Conservation (phyloP, 495 filamentous ascomycete species). For the Hypoxylon trugodes region DNA sequence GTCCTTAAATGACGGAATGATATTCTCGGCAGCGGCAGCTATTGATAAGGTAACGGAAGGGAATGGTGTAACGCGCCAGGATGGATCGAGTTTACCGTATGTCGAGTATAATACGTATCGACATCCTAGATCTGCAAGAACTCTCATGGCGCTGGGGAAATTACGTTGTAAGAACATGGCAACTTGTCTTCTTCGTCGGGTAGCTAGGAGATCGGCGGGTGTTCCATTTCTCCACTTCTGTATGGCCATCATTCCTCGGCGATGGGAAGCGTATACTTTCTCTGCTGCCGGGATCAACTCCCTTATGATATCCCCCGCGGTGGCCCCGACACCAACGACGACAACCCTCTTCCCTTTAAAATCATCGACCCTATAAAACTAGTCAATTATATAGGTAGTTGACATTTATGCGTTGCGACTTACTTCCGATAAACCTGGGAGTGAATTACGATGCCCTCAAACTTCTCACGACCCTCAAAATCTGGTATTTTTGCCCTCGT, state of each 20-base stretch:
- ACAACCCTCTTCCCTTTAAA: slow-evolving; percentile 43
- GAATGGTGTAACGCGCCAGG: slow-evolving; percentile 44
- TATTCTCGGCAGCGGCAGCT: slow-evolving; percentile 34
- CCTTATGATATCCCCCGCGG: slow-evolving; percentile 42
- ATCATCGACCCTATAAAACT: slow-evolving; percentile 10
- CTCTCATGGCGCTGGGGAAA: slow-evolving; percentile 18
- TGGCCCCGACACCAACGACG: slow-evolving; percentile 40
- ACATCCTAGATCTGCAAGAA: slow-evolving; percentile 23
- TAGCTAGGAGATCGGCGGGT: slow-evolving; percentile 34
- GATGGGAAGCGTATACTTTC: slow-evolving; percentile 46
- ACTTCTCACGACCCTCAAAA: slow-evolving; percentile 39
- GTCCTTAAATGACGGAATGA: slow-evolving; percentile 38
- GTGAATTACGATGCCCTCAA: slow-evolving; percentile 43
- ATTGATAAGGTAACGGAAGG: slow-evolving; percentile 34
- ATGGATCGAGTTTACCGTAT: slow-evolving; percentile 38
- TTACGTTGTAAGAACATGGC: slow-evolving; percentile 24
- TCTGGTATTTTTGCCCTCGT: slow-evolving; percentile 38
- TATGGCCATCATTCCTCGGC: slow-evolving; percentile 42
- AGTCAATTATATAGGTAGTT: not conserved
- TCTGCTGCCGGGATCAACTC: slow-evolving; percentile 38
- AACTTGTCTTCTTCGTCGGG: slow-evolving; percentile 37
- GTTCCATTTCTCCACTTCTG: slow-evolving; percentile 34
- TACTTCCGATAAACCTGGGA: slow-evolving; percentile 37
- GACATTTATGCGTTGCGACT: not conserved
- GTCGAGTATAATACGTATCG: slow-evolving; percentile 16